Conservation (phyloP, 306 rosid species). For the Quercus glauca region DNA sequence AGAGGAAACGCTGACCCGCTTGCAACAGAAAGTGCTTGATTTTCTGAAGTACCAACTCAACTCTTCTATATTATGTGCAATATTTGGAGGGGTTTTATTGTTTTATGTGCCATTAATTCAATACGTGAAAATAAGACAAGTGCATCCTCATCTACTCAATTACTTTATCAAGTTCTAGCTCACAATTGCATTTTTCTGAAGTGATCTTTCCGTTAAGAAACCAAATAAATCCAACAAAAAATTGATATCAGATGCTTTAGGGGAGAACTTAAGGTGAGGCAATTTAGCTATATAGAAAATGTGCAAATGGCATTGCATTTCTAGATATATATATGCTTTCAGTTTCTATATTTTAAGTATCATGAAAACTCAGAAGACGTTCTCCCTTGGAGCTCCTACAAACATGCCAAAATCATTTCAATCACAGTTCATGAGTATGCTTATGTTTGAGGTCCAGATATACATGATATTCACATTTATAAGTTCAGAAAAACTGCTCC, state of each 20-base stretch:
- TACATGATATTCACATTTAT: background rate
- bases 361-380: background rate
- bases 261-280: no score
- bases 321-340: background rate
- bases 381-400: background rate
- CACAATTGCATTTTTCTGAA: background rate
- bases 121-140: background rate
- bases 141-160: background rate
- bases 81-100: background rate
- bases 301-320: background rate
- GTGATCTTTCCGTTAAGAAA: background rate
- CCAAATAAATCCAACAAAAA: background rate
- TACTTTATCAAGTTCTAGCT: background rate
- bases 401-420: background rate
- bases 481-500: background rate
- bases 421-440: background rate
- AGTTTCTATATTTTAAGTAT: background rate
- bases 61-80: background rate
- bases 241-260: background rate
- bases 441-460: background rate
- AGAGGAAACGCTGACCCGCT: constrained; percentile 72
- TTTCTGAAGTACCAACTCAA: constrained; percentile 61
- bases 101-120: background rate
- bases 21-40: constrained; percentile 75
- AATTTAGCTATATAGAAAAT: background rate